Conservation (phyloP, 306 rosid species). For the Cicer chorassanicum region DNA sequence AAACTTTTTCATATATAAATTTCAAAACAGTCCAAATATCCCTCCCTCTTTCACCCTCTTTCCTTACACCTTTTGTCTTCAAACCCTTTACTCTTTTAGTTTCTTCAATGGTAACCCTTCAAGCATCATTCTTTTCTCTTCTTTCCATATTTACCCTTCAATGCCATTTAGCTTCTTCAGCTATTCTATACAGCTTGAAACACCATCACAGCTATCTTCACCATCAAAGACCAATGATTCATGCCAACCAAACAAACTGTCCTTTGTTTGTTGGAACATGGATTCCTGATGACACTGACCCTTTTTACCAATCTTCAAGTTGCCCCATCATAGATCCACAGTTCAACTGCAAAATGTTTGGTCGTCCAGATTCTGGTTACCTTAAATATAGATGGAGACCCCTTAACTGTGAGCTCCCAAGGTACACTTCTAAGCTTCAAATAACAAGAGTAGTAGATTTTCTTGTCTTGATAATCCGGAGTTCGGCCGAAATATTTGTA, state of each 20-base stretch:
- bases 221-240: constrained; percentile 67
- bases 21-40: constrained; percentile 36
- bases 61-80: constrained; percentile 43
- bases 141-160: constrained; percentile 54
- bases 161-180: constrained; percentile 55
- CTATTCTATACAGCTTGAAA: constrained; percentile 62
- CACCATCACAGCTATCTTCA: constrained; percentile 56
- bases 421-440: constrained; percentile 51
- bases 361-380: constrained; percentile 89
- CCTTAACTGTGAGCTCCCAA: constrained; percentile 91
- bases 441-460: too few species aligned
- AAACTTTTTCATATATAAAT: constrained; percentile 15
- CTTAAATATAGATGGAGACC: constrained; percentile 91
- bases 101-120: constrained; percentile 51
- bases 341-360: constrained; percentile 90
- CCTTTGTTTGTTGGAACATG: constrained; percentile 84
- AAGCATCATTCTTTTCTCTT: constrained; percentile 38
- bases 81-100: constrained; percentile 19
- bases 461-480: too few species aligned
- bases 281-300: constrained; percentile 81
- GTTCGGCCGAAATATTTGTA: too few species aligned
- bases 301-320: constrained; percentile 69
- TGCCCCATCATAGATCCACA: constrained; percentile 87
- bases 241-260: constrained; percentile 73
- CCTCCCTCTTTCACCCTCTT: constrained; percentile 28